phyloP scores from a whole-genome alignment of 2,329 filamentous ascomycete species.

The Stagonosporopsis chrysanthemi region DNA sequence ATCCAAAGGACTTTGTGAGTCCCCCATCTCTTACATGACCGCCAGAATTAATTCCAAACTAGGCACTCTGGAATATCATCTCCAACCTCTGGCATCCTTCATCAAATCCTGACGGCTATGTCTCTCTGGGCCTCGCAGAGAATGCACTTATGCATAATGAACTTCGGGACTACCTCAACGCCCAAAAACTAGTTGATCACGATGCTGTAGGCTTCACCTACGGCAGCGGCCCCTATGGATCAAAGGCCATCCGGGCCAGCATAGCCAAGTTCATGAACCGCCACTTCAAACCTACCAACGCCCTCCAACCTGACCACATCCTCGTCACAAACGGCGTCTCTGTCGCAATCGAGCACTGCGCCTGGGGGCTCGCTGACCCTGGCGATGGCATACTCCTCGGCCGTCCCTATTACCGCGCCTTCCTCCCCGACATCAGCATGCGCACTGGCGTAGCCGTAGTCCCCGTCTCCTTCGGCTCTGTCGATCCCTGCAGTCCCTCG shows the following conservation, averaged over 20 bases:
- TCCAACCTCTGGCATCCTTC: constrained; percentile 54
- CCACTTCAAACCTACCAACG: constrained; percentile 38
- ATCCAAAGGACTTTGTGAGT: constrained; percentile 7
- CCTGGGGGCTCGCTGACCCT: constrained; percentile 52
- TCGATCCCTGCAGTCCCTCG: constrained; percentile 54
- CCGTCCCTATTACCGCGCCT: constrained; percentile 59
- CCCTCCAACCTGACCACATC: constrained; percentile 47
- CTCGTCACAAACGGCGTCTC: constrained; percentile 54
- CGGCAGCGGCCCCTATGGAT: constrained; percentile 52
- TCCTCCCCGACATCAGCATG: constrained; percentile 55
- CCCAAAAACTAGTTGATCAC: constrained; percentile 40
- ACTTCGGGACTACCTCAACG: constrained; percentile 54
- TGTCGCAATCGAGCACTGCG: constrained; percentile 52
- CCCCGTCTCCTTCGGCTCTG: constrained; percentile 54
- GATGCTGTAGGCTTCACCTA: constrained; percentile 48
- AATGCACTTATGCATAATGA: constrained; percentile 61
- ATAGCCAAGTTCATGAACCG: constrained; percentile 50
- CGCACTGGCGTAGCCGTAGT: constrained; percentile 55
- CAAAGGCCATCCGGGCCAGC: constrained; percentile 42
- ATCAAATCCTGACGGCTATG: constrained; percentile 55
- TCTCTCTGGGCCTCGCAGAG: constrained; percentile 62
- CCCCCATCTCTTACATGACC: not conserved
- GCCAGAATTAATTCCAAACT: not conserved
- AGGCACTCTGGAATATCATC: constrained; percentile 48
- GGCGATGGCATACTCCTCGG: constrained; percentile 54